A percentile compares a stretch with the other conserved stretches of the same genome.
These are phyloP conservation scores for Bipolaris bicolor DNA, from an alignment of 2,329 filamentous ascomycete species.

Conservation along the genomic window DNA sequence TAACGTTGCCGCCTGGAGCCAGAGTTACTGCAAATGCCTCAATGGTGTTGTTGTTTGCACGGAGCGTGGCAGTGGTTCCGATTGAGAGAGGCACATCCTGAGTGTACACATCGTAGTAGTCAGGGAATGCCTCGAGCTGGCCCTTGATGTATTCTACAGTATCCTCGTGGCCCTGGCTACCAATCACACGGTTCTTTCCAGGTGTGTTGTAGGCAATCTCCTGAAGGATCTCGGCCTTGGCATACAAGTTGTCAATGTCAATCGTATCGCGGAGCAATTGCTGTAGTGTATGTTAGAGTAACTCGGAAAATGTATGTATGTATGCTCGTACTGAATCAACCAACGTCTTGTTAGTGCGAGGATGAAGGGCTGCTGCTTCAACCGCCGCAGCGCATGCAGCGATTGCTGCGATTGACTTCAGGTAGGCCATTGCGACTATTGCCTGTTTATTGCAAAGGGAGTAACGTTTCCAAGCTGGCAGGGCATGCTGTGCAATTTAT, in stretches of 20 bases:
- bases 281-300: slow-evolving; percentile 13
- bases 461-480: slow-evolving; percentile 1
- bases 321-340: slow-evolving; percentile 31
- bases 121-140: slow-evolving; percentile 36
- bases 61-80: slow-evolving; percentile 37
- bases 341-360: slow-evolving; percentile 32
- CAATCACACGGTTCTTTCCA: slow-evolving; percentile 51
- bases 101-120: slow-evolving; percentile 48
- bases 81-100: slow-evolving; percentile 37
- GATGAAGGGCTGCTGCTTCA: slow-evolving; percentile 31
- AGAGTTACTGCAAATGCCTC: slow-evolving; percentile 37
- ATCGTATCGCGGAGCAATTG: slow-evolving; percentile 34
- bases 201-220: slow-evolving; percentile 49
- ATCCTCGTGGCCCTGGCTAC: slow-evolving; percentile 48
- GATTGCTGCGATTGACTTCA: slow-evolving; percentile 32
- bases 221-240: slow-evolving; percentile 44
- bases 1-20: slow-evolving; percentile 40
- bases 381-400: slow-evolving; percentile 28
- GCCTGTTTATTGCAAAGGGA: background rate
- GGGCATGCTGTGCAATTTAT: slow-evolving; percentile 22
- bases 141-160: slow-evolving; percentile 49
- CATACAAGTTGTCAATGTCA: slow-evolving; percentile 34
- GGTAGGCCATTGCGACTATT: slow-evolving; percentile 19
- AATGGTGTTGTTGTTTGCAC: slow-evolving; percentile 37
- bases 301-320: too few species aligned